Evolutionary conservation across 371 early-diverging fungal genomes (phyloP).

Genomic region (Conidiobolus coronatus): DNA sequence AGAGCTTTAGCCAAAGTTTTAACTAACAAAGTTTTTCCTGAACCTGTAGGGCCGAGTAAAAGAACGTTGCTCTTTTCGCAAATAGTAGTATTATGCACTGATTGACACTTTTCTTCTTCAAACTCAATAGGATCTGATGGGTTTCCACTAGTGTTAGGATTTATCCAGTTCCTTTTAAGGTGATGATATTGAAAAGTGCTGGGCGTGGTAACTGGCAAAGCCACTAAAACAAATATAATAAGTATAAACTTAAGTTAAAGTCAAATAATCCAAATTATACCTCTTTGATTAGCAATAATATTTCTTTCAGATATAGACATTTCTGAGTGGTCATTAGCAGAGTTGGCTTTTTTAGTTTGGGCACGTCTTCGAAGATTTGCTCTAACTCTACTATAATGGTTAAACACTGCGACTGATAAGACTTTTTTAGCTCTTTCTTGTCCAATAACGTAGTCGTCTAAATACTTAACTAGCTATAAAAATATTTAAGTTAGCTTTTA

Average conservation of each 20-base stretch:
- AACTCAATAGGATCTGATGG: constrained; percentile 1
- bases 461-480: constrained; percentile 44
- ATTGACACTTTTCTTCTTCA: constrained; percentile 5
- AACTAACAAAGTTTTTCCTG: constrained; percentile 69
- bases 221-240: not conserved
- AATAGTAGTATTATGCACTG: constrained; percentile 14
- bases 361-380: constrained; percentile 22
- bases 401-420: constrained; percentile 65
- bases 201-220: constrained; percentile 1
- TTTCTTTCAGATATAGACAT: no score
- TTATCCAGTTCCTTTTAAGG: constrained; percentile 5
- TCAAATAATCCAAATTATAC: no score
- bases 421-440: constrained; percentile 66
- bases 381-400: constrained; percentile 64
- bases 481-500: not conserved
- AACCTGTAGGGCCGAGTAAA: constrained; percentile 66
- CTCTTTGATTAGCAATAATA: no score
- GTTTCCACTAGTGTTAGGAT: constrained; percentile 2
- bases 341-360: constrained; percentile 4
- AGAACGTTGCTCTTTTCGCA: constrained; percentile 79
- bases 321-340: not conserved
- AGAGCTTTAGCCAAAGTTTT: constrained; percentile 63
- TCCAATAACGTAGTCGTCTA: constrained; percentile 74
- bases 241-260: not conserved
- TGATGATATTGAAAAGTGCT: constrained; percentile 4